phyloP scores from a whole-genome alignment of 2,329 filamentous ascomycete species.

The Oidium heveae region DNA sequence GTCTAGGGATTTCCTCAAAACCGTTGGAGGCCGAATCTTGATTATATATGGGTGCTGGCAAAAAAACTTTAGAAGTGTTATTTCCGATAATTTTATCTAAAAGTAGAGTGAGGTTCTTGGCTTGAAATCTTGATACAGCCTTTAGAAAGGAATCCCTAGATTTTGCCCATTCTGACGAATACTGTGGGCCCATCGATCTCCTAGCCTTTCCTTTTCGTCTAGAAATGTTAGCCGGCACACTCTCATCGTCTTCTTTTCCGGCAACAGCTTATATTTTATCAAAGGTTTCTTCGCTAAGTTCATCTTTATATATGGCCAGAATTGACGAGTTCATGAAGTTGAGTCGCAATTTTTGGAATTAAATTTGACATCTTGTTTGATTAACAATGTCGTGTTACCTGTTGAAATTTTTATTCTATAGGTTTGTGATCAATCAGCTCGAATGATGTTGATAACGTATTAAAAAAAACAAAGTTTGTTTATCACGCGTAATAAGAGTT shows the following conservation, averaged over 20 bases:
- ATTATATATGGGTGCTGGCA: neutral
- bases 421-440: too few relatives aligned
- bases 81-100: neutral
- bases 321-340: neutral
- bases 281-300: neutral
- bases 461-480: too few relatives aligned
- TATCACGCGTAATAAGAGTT: too few relatives aligned
- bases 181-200: neutral
- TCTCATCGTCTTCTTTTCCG: neutral
- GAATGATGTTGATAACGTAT: too few relatives aligned
- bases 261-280: neutral
- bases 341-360: neutral
- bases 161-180: neutral
- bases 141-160: neutral
- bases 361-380: neutral
- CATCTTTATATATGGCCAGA: neutral
- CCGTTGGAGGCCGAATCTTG: neutral
- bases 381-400: too few relatives aligned
- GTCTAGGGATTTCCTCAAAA: neutral
- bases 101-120: too few relatives aligned
- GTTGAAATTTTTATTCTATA: too few relatives aligned
- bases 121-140: neutral
- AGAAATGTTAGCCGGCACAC: neutral
- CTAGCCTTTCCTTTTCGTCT: neutral
- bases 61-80: too few relatives aligned